These are phyloP conservation scores for Irpex lacteus DNA, from an alignment of 1,284 basidiomycete species.

Conservation along the genomic window DNA sequence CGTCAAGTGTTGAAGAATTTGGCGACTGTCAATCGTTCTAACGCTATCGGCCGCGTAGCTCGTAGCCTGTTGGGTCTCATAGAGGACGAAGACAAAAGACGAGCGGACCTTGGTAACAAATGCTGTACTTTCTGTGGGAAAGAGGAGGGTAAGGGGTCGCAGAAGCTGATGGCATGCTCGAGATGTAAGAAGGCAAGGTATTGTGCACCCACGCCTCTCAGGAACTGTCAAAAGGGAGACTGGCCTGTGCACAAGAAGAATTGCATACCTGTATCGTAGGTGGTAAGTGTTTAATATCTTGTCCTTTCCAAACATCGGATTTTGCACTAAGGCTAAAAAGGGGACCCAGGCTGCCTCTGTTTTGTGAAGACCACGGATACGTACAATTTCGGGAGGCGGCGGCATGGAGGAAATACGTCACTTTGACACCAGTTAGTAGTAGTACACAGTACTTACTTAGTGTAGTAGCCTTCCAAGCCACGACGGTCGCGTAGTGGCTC, in stretches of 20 bases:
- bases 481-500: no score
- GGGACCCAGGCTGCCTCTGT: no score
- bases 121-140: conserved; percentile 34
- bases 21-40: background rate
- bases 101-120: conserved; percentile 22
- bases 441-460: no score
- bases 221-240: conserved; percentile 14
- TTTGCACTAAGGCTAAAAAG: no score
- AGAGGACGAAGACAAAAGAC: conserved; percentile 31
- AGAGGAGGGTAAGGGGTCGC: conserved; percentile 21
- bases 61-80: conserved; percentile 16
- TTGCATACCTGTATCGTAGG: conserved; percentile 11
- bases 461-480: no score
- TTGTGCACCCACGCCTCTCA: conserved; percentile 10
- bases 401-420: no score
- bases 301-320: no score
- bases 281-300: no score
- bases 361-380: no score
- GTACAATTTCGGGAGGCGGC: no score
- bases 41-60: background rate
- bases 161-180: conserved; percentile 24
- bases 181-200: conserved; percentile 18
- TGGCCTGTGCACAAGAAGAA: conserved; percentile 18
- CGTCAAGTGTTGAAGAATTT: conserved; percentile 14
- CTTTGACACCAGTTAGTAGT: no score